Conservation (phyloP, 1,284 basidiomycete genomes). For the Sanghuangporus baumii region DNA sequence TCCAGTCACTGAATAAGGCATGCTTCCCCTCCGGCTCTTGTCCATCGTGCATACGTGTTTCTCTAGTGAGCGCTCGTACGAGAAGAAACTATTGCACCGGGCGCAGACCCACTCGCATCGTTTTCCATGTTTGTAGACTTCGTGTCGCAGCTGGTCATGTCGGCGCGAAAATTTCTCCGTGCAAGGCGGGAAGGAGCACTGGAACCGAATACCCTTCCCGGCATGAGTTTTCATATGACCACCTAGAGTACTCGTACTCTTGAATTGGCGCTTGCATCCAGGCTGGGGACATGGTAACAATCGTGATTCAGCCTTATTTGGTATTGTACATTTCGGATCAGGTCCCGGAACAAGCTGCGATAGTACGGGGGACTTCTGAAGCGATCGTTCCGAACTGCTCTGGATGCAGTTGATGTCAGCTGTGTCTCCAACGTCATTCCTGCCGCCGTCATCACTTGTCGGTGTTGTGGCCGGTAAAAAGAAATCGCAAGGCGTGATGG, state of each 20-base stretch:
- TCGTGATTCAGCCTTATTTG: conserved; percentile 8
- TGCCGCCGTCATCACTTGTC: background rate
- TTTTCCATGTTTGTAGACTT: conserved; percentile 21
- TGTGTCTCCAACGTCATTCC: background rate
- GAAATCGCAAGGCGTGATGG: conserved; percentile 13
- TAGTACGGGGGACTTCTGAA: conserved; percentile 1
- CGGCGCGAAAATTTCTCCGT: conserved; percentile 19
- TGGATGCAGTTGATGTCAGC: background rate
- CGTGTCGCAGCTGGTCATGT: conserved; percentile 20
- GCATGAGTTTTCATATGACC: conserved; percentile 18
- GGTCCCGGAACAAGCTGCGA: background rate
- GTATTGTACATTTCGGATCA: background rate
- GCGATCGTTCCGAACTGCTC: background rate
- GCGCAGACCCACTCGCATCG: conserved; percentile 19
- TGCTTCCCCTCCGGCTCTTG: conserved; percentile 17
- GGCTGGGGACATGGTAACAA: conserved; percentile 17
- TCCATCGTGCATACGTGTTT: conserved; percentile 18
- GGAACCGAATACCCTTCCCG: conserved; percentile 17
- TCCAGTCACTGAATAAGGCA: conserved; percentile 2
- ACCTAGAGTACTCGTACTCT: conserved; percentile 17
- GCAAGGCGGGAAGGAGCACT: conserved; percentile 19
- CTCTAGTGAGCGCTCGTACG: conserved; percentile 19
- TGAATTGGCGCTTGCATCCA: conserved; percentile 17
- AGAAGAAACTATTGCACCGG: conserved; percentile 19
- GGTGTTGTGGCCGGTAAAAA: conserved; percentile 5